Conservation (phyloP, 164 flowering plant species). For the Liquidambar formosana region DNA sequence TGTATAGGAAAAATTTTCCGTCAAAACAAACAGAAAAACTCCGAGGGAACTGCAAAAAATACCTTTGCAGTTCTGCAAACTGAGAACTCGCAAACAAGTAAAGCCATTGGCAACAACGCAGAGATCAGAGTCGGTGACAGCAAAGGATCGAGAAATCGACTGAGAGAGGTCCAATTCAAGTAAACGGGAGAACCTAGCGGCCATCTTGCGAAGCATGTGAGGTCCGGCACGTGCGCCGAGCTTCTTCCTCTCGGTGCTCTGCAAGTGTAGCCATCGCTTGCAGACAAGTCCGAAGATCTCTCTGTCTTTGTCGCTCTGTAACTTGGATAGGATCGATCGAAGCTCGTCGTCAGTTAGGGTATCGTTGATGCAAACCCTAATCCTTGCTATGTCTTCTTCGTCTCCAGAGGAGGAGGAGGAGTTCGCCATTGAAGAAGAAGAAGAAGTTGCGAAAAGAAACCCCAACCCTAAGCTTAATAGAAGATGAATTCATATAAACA, state of each 20-base stretch:
- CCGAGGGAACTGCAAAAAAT: neutral
- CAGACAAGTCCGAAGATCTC: constrained; percentile 83
- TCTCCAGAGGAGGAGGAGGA: neutral
- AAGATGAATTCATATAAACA: too few relatives aligned
- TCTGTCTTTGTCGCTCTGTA: constrained; percentile 66
- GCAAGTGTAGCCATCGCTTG: constrained; percentile 82
- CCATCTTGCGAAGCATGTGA: constrained; percentile 71
- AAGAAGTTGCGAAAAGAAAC: too few relatives aligned
- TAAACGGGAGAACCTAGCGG: constrained; percentile 62
- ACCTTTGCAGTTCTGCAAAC: constrained; percentile 77
- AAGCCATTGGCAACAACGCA: constrained; percentile 73
- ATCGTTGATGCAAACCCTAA: constrained; percentile 62
- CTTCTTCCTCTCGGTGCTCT: constrained; percentile 84
- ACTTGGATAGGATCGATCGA: constrained; percentile 54
- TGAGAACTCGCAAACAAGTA: constrained; percentile 50
- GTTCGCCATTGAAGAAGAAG: neutral
- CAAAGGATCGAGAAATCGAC: constrained; percentile 78
- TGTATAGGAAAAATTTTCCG: too few relatives aligned
- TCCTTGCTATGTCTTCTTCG: neutral
- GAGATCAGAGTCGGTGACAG: constrained; percentile 84
- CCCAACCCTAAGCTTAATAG: too few relatives aligned
- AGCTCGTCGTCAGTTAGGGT: constrained; percentile 81
- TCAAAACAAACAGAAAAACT: neutral
- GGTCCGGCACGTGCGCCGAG: constrained; percentile 91
- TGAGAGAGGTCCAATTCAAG: constrained; percentile 79